Percentiles rank a stretch among this genome's conserved stretches.
These are phyloP conservation scores for Hevea brasiliensis DNA, from an alignment of 345 rosid species.

Conservation along the genomic window DNA sequence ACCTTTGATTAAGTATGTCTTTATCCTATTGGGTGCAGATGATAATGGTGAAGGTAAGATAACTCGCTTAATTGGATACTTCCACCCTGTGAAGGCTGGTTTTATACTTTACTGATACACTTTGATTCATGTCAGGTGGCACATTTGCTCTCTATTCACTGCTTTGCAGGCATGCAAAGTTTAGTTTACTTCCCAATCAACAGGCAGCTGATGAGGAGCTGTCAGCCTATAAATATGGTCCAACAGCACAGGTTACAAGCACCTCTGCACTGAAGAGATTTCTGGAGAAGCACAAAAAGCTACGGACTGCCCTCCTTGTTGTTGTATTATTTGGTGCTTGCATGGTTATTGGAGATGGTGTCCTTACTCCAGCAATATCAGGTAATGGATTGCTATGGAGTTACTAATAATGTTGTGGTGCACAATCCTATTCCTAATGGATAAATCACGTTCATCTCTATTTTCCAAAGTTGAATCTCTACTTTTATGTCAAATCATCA, in stretches of 20 bases:
- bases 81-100: not conserved
- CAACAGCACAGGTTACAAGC: constrained; percentile 36
- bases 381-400: constrained; percentile 36
- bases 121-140: constrained; percentile 60
- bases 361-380: constrained; percentile 88
- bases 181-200: constrained; percentile 89
- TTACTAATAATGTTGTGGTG: not conserved
- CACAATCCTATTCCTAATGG: not conserved
- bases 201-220: constrained; percentile 98
- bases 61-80: not conserved
- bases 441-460: not conserved
- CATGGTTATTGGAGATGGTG: constrained; percentile 88
- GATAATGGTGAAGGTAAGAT: constrained; percentile 82
- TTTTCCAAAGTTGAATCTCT: not conserved
- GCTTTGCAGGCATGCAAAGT: constrained; percentile 85
- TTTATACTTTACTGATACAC: constrained; percentile 11
- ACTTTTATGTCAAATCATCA: not conserved
- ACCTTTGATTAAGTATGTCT: constrained; percentile 72
- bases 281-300: constrained; percentile 73
- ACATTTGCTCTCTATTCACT: constrained; percentile 85
- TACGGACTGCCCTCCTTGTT: constrained; percentile 68
- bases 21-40: constrained; percentile 65
- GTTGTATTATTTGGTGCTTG: constrained; percentile 79
- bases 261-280: constrained; percentile 62
- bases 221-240: constrained; percentile 71